Conservation (phyloP, 208 protist genomes). For the Leishmania aethiopica region DNA sequence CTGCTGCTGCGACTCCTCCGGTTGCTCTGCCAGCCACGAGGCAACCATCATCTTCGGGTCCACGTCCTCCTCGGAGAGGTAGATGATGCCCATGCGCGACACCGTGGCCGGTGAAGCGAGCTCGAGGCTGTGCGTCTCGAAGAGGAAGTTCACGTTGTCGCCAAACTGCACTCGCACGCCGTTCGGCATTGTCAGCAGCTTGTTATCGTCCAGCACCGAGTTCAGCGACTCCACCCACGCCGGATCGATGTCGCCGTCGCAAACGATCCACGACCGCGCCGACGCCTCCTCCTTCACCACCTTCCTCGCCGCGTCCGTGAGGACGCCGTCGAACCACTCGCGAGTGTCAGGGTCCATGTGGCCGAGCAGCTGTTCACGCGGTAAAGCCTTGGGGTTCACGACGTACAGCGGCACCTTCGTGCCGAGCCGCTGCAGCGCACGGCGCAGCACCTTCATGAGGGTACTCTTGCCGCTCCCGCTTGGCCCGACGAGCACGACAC, state of each 20-base stretch:
- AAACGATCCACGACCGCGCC: slow-evolving; percentile 96
- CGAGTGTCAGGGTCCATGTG: slow-evolving; percentile 98
- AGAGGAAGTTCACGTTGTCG: slow-evolving; percentile 98
- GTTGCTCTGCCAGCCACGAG: slow-evolving; percentile 92
- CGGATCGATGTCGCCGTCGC: slow-evolving; percentile 99
- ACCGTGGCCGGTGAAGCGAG: slow-evolving; percentile 99
- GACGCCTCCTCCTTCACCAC: slow-evolving; percentile 93
- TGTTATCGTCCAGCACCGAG: slow-evolving; percentile 99
- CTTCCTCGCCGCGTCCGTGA: slow-evolving; percentile 94
- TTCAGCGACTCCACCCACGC: slow-evolving; percentile 99
- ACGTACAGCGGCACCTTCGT: slow-evolving; percentile 90
- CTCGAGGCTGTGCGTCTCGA: slow-evolving; percentile 97
- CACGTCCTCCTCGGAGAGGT: slow-evolving; percentile 96
- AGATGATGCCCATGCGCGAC: slow-evolving; percentile 98
- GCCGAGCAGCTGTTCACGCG: slow-evolving; percentile 95
- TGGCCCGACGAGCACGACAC: slow-evolving; percentile 97
- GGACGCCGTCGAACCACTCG: slow-evolving; percentile 98
- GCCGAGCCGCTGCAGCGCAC: slow-evolving; percentile 86
- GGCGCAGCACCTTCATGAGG: slow-evolving; percentile 91
- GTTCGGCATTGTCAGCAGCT: slow-evolving; percentile 97
- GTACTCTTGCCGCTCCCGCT: slow-evolving; percentile 97
- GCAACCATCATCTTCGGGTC: slow-evolving; percentile 92
- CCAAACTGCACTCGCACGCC: slow-evolving; percentile 99
- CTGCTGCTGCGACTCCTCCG: slow-evolving; percentile 63
- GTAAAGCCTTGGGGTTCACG: slow-evolving; percentile 98